Percentiles rank a stretch among this genome's conserved stretches.
phyloP scores from a whole-genome alignment of 208 protist species.

The Tetramitus jugosus region DNA sequence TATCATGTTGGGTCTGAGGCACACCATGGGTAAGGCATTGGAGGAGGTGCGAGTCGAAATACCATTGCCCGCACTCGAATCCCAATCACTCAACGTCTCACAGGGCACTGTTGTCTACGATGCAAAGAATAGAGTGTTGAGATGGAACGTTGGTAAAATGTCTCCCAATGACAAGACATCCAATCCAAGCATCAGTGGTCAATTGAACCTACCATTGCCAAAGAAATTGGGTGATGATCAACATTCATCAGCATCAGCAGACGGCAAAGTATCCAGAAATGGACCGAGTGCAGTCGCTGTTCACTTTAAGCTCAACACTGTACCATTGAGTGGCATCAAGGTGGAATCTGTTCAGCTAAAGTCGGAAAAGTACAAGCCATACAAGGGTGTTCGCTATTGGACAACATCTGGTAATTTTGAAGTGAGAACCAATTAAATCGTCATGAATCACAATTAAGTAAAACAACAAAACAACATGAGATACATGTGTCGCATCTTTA shows the following conservation, averaged over 20 bases:
- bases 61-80: conserved; percentile 53
- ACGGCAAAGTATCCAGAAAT: not conserved
- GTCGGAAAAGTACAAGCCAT: conserved; percentile 32
- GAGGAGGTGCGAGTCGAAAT: conserved; percentile 55
- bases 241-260: not conserved
- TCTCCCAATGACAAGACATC: conserved; percentile 14
- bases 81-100: conserved; percentile 52
- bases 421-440: conserved; percentile 27
- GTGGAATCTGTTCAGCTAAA: conserved; percentile 25
- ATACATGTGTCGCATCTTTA: not conserved
- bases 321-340: conserved; percentile 17
- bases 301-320: conserved; percentile 4
- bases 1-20: not conserved
- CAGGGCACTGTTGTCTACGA: conserved; percentile 62
- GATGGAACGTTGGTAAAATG: conserved; percentile 65
- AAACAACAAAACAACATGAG: not conserved
- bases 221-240: no score
- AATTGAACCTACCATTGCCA: no score
- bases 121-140: conserved; percentile 46
- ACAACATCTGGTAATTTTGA: conserved; percentile 28
- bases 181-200: not conserved
- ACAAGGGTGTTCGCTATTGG: conserved; percentile 27
- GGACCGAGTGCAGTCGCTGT: conserved; percentile 5
- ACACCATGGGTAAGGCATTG: not conserved
- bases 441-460: not conserved